phyloP scores from a whole-genome alignment of 768 basidiomycete genomes.

The Agrocybe pediades region DNA sequence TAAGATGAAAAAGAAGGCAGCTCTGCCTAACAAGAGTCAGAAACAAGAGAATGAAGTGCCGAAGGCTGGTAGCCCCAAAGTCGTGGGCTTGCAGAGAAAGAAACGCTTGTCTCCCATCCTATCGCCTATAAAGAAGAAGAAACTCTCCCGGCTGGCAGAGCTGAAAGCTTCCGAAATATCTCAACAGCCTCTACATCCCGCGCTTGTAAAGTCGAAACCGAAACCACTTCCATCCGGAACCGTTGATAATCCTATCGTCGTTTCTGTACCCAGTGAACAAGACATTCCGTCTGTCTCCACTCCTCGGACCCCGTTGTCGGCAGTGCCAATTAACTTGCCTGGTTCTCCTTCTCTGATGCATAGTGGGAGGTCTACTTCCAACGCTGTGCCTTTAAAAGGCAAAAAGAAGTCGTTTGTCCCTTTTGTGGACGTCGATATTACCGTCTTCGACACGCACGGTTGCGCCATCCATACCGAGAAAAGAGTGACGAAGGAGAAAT shows the following conservation, averaged over 20 bases:
- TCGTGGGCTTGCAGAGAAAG: conserved; percentile 41
- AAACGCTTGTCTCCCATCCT: conserved; percentile 37
- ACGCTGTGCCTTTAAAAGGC: conserved; percentile 30
- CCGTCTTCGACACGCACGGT: conserved; percentile 64
- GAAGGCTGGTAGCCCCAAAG: conserved; percentile 36
- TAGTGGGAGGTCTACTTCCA: conserved; percentile 18
- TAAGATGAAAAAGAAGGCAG: conserved; percentile 43
- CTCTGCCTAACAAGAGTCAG: conserved; percentile 47
- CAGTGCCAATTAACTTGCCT: conserved; percentile 31
- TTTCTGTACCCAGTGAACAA: too few species aligned
- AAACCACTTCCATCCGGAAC: conserved; percentile 5
- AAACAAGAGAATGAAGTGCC: conserved; percentile 43
- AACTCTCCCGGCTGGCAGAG: conserved; percentile 31
- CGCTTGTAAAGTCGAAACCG: conserved; percentile 18
- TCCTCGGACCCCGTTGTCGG: conserved; percentile 32
- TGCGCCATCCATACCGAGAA: conserved; percentile 59
- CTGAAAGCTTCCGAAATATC: conserved; percentile 25
- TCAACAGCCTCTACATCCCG: conserved; percentile 10
- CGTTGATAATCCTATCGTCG: conserved; percentile 7
- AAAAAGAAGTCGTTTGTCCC: conserved; percentile 45
- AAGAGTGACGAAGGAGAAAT: conserved; percentile 51
- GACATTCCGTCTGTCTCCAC: conserved; percentile 29
- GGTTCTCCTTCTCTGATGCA: conserved; percentile 38
- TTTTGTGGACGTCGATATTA: conserved; percentile 65
- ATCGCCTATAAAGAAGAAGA: conserved; percentile 35